Evolutionary conservation across 805 yeast genomes (phyloP), one percentile per base, ranked within the genome.

Genomic region (Cyberlindnera bimundalis): DNA sequence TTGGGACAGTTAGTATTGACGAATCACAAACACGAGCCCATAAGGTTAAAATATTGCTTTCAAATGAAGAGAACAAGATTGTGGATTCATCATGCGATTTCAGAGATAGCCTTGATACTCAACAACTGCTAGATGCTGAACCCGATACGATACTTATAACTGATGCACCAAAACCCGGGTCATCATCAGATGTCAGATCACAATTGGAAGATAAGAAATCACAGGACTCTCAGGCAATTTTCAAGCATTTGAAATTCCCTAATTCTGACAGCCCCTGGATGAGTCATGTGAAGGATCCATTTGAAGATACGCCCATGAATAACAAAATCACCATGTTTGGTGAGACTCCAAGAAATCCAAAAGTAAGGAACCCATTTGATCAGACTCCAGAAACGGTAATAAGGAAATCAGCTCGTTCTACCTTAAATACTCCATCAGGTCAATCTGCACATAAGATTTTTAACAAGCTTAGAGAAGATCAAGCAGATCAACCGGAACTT

Each of bases 231-330:
- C 42, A 45, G 6, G 29, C 60, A 2, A 59, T 64, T 1, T 46
- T 49, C 34, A 50, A 45, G 14, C 31, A 42, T 2, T 12, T 49
- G 12, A 37, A 41, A 25, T 25, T 48, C 18, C 31, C 23, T 2
- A 42, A 49, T 14, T 23, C 48, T 3, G 46, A 46, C 14, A 50
- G 51, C n/a, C 56, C 61, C 4, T 55, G 58, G 52, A 38, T 66
- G 14, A 55, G 51, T 17, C 59, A 58, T 24, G 51, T 67, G 15
- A 53, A 47, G 20, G 59, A 70, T 43, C 74, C 74, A 6, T 70
- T 70, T 45, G 64, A 59, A 24, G 58, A 53, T 11, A 55, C 61
- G 1, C 58, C 59, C 5, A 20, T 32, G 8, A 27, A 11, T 23
- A 28, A 35, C 26, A 47, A 40, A 29, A 25, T 27, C n/a, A 34